Evolutionary conservation across 805 yeast genomes (phyloP).

Genomic region (Yarrowia keelungensis): DNA sequence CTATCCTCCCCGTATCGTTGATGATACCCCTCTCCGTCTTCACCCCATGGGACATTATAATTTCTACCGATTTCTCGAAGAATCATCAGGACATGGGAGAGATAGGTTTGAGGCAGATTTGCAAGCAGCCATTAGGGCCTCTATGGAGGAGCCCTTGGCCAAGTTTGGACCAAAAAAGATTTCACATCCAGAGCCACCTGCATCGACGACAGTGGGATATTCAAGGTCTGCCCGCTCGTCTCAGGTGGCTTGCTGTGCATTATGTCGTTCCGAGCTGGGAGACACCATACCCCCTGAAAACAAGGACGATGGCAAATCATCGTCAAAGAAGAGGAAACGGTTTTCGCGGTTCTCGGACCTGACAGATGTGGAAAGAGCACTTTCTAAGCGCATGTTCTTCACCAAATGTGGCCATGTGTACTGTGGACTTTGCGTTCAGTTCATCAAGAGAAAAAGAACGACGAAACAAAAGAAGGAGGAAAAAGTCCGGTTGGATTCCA

Average conservation of each 20-base stretch:
- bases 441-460: slow-evolving; percentile 53
- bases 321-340: background rate
- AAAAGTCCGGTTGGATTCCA: background rate
- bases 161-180: slow-evolving; percentile 26
- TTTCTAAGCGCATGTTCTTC: slow-evolving; percentile 70
- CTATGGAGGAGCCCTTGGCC: slow-evolving; percentile 6
- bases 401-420: slow-evolving; percentile 82
- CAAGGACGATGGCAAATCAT: background rate
- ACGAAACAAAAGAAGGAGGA: slow-evolving; percentile 43
- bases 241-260: slow-evolving; percentile 61
- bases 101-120: slow-evolving; percentile 1
- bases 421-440: slow-evolving; percentile 84
- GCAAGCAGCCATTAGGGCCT: slow-evolving; percentile 8
- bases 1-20: too few species aligned
- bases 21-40: too few species aligned
- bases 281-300: slow-evolving; percentile 54
- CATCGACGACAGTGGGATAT: slow-evolving; percentile 41
- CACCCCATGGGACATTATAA: too few species aligned
- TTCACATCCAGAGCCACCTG: slow-evolving; percentile 22
- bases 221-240: slow-evolving; percentile 48
- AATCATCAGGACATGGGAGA: too few species aligned
- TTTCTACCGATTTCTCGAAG: too few species aligned
- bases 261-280: slow-evolving; percentile 78
- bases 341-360: slow-evolving; percentile 44
- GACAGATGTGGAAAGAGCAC: slow-evolving; percentile 62